Evolutionary conservation across 1,284 basidiomycete genomes (phyloP).

Genomic region (Melampsora americana): DNA sequence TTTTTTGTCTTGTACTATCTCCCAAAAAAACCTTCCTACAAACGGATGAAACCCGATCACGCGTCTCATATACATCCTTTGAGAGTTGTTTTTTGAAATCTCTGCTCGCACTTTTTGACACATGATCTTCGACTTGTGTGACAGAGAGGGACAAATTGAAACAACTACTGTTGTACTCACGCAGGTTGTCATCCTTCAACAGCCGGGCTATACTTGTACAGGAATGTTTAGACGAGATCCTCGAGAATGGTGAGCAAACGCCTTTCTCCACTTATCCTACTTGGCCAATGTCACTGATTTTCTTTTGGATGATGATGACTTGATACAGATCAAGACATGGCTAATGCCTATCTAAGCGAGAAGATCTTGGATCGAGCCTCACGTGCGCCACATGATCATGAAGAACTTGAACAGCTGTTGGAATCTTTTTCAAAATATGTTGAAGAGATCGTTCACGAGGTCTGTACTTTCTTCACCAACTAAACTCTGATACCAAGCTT

Average conservation of each 20-base stretch:
- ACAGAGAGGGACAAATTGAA: constrained; percentile 65
- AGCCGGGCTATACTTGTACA: constrained; percentile 83
- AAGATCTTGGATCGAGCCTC: constrained; percentile 62
- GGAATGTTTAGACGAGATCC: constrained; percentile 79
- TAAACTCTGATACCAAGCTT: constrained; percentile 60
- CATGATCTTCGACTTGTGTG: neutral
- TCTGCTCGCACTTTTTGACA: constrained; percentile 5
- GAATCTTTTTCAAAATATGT: constrained; percentile 94
- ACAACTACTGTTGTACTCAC: constrained; percentile 79
- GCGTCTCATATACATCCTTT: neutral
- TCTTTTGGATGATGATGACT: neutral
- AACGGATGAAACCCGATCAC: neutral
- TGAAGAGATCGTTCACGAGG: constrained; percentile 89
- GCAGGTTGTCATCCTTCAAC: constrained; percentile 78
- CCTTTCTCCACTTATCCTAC: neutral
- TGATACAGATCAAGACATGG: constrained; percentile 77
- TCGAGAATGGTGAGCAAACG: constrained; percentile 69
- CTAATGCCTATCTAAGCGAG: constrained; percentile 84
- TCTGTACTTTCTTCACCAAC: constrained; percentile 64
- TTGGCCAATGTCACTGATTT: neutral
- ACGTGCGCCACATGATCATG: constrained; percentile 71
- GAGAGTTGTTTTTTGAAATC: neutral
- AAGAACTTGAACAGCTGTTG: constrained; percentile 85
- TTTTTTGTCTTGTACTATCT: constrained; percentile 8
- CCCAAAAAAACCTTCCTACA: constrained; percentile 62